Percentiles rank a stretch among this genome's conserved stretches.
Conservation (phyloP, 2,329 filamentous ascomycete species). For the Penicillium freii region DNA sequence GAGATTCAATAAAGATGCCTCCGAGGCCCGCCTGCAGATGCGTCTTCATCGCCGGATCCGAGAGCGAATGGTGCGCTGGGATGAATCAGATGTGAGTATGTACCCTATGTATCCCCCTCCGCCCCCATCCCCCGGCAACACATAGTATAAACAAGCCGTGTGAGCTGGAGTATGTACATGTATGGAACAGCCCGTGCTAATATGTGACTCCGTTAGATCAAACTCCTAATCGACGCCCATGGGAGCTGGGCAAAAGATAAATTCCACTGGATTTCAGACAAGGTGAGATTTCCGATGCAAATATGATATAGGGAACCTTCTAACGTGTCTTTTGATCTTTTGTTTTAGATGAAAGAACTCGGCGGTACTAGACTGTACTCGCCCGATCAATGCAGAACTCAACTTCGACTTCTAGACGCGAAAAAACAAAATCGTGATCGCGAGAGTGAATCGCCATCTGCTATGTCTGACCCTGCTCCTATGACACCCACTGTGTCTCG, state of each 20-base stretch:
- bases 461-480: slow-evolving; percentile 22
- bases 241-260: slow-evolving; percentile 41
- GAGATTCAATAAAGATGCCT: slow-evolving; percentile 39
- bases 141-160: neutral
- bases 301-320: neutral
- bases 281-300: slow-evolving; percentile 27
- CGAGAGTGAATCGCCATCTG: slow-evolving; percentile 18
- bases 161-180: neutral
- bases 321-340: neutral
- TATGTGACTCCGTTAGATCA: slow-evolving; percentile 26
- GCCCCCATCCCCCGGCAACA: neutral
- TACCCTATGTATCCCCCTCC: slow-evolving; percentile 14
- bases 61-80: slow-evolving; percentile 38
- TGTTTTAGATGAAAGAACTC: slow-evolving; percentile 34
- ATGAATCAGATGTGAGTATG: slow-evolving; percentile 47
- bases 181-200: neutral
- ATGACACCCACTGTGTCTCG: neutral
- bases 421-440: slow-evolving; percentile 18
- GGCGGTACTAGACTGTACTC: slow-evolving; percentile 35
- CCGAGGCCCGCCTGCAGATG: slow-evolving; percentile 45
- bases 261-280: slow-evolving; percentile 39
- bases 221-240: slow-evolving; percentile 37
- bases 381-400: slow-evolving; percentile 37
- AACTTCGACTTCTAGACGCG: slow-evolving; percentile 30
- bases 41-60: slow-evolving; percentile 40